phyloP scores from a whole-genome alignment of 169 alveolate species.

The Cryptosporidium canis region DNA sequence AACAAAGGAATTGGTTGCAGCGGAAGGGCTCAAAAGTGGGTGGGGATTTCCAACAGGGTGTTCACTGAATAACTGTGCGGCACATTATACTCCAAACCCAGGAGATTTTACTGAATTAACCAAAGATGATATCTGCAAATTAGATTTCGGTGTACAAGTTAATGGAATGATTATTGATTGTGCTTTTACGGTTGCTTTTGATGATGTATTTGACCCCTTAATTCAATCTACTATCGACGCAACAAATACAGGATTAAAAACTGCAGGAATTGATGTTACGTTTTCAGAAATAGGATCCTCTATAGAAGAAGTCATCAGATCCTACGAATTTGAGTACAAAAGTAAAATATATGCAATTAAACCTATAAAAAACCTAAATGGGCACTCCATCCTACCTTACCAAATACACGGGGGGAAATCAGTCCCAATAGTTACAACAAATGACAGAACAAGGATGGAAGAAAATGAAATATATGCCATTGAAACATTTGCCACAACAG shows the following conservation, averaged over 20 bases:
- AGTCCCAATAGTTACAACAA: slow-evolving; percentile 97
- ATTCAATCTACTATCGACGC: slow-evolving; percentile 98
- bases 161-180: slow-evolving; percentile 99
- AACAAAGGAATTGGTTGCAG: slow-evolving; percentile 92
- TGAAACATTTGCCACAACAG: slow-evolving; percentile 99
- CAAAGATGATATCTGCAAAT: slow-evolving; percentile 95
- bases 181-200: slow-evolving; percentile 98
- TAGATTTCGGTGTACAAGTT: slow-evolving; percentile 99
- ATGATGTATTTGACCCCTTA: slow-evolving; percentile 84
- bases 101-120: slow-evolving; percentile 80
- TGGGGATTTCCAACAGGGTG: slow-evolving; percentile 99
- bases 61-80: slow-evolving; percentile 97
- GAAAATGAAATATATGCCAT: slow-evolving; percentile 99
- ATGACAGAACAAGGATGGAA: slow-evolving; percentile 94
- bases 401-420: slow-evolving; percentile 98
- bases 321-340: slow-evolving; percentile 95
- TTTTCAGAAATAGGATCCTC: slow-evolving; percentile 97
- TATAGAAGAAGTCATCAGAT: slow-evolving; percentile 97
- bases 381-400: slow-evolving; percentile 97
- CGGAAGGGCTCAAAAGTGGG: slow-evolving; percentile 97
- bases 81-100: slow-evolving; percentile 99
- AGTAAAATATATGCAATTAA: slow-evolving; percentile 93
- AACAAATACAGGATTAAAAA: slow-evolving; percentile 97
- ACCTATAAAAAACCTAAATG: slow-evolving; percentile 96
- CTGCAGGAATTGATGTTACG: slow-evolving; percentile 99